Percentiles rank a stretch among this genome's conserved stretches.
Evolutionary conservation across 192 early-diverging fungal genomes (phyloP).

Genomic region (Umbelopsis ramanniana): DNA sequence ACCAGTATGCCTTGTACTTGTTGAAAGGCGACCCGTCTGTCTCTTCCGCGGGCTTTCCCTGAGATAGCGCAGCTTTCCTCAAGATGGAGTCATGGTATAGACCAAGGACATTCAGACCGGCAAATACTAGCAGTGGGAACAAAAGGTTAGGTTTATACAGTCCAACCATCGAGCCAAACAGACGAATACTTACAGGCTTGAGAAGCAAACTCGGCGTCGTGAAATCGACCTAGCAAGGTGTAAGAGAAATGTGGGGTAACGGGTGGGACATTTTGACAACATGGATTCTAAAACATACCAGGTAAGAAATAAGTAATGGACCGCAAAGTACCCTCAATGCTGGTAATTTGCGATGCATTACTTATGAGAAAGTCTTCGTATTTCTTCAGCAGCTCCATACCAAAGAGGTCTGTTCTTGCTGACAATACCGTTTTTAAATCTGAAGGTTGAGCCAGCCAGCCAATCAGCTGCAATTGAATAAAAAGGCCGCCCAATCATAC

Average conservation of each 20-base stretch:
- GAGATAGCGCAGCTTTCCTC: constrained; percentile 47
- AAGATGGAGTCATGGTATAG: constrained; percentile 89
- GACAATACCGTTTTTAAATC: constrained; percentile 8
- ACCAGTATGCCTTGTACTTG: constrained; percentile 73
- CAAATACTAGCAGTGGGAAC: constrained; percentile 62
- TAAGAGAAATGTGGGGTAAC: constrained; percentile 1
- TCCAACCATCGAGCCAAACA: background rate
- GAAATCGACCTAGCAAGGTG: constrained; percentile 74
- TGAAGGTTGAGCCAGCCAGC: background rate
- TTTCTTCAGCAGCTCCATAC: constrained; percentile 63
- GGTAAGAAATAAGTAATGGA: constrained; percentile 91
- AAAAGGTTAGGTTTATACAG: background rate
- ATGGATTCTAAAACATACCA: constrained; percentile 48
- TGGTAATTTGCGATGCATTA: constrained; percentile 87
- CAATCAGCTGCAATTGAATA: background rate
- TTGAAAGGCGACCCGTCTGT: constrained; percentile 58
- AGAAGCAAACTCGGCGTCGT: constrained; percentile 90
- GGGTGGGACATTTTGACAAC: background rate
- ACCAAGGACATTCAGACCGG: constrained; percentile 77
- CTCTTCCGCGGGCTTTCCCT: constrained; percentile 29
- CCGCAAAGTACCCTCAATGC: constrained; percentile 84
- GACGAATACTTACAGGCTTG: constrained; percentile 65
- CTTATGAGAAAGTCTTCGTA: constrained; percentile 85
- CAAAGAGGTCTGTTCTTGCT: constrained; percentile 16
- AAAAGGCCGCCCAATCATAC: background rate